phyloP scores from a whole-genome alignment of 176 grass and related monocot species.

The Saccharum officinarum region DNA sequence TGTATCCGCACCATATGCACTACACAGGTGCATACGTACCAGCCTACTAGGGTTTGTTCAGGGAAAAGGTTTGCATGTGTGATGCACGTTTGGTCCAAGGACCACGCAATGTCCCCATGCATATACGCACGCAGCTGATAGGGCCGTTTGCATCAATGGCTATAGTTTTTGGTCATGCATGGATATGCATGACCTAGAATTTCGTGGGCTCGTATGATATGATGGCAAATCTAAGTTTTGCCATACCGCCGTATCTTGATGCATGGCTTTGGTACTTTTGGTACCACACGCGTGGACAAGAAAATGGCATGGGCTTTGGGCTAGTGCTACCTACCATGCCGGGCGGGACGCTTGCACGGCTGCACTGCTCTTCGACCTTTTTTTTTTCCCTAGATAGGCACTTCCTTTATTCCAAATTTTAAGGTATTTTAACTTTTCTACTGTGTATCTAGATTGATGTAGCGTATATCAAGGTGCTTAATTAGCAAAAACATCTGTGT shows the following conservation, averaged over 20 bases:
- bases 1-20: not conserved
- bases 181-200: constrained; percentile 12
- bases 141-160: not conserved
- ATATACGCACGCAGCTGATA: not conserved
- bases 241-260: constrained; percentile 20
- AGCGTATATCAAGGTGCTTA: no score
- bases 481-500: no score
- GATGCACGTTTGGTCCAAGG: no score
- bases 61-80: not conserved
- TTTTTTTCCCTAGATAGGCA: not conserved
- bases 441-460: not conserved
- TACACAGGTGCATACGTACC: not conserved
- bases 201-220: constrained; percentile 1
- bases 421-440: not conserved
- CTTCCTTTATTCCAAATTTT: not conserved
- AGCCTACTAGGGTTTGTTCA: not conserved
- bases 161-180: not conserved
- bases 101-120: not conserved
- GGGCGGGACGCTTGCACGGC: not conserved
- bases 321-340: not conserved
- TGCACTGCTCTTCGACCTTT: not conserved
- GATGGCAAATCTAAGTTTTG: not conserved
- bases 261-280: not conserved
- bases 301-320: not conserved
- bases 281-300: not conserved